Percentiles rank a stretch among this genome's conserved stretches.
phyloP scores from a whole-genome alignment of 805 yeast species.

The Wickerhamiella kazuoi region DNA sequence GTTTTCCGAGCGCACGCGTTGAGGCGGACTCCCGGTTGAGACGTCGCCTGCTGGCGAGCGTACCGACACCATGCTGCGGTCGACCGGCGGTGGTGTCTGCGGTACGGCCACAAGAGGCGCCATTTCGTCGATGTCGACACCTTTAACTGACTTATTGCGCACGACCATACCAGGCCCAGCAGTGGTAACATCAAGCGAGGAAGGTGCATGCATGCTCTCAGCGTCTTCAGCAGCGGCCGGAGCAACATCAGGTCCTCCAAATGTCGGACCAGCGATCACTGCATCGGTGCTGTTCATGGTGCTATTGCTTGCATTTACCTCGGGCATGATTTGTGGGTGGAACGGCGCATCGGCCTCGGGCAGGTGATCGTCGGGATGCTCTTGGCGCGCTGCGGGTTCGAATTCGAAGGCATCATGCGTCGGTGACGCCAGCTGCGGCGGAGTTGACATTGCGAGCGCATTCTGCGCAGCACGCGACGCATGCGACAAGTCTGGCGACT shows the following conservation, averaged over 20 bases:
- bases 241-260: background rate
- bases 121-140: background rate
- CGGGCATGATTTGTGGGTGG: too few species aligned
- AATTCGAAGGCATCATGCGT: background rate
- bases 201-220: background rate
- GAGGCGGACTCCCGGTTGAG: background rate
- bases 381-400: background rate
- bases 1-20: too few species aligned
- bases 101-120: background rate
- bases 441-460: background rate
- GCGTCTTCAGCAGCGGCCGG: background rate
- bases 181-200: background rate
- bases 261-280: background rate
- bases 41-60: background rate
- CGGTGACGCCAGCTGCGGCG: background rate
- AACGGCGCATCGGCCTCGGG: too few species aligned
- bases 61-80: background rate
- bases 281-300: background rate
- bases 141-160: background rate
- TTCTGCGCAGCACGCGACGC: background rate
- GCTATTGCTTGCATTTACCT: too few species aligned
- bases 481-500: too few species aligned
- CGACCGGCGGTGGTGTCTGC: background rate
- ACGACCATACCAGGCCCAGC: background rate
- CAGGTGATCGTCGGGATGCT: too few species aligned